A percentile compares a stretch with the other conserved stretches of the same genome.
These are phyloP conservation scores for Kuraishia piskuri DNA, from an alignment of 805 yeast genomes.

Conservation along the genomic window DNA sequence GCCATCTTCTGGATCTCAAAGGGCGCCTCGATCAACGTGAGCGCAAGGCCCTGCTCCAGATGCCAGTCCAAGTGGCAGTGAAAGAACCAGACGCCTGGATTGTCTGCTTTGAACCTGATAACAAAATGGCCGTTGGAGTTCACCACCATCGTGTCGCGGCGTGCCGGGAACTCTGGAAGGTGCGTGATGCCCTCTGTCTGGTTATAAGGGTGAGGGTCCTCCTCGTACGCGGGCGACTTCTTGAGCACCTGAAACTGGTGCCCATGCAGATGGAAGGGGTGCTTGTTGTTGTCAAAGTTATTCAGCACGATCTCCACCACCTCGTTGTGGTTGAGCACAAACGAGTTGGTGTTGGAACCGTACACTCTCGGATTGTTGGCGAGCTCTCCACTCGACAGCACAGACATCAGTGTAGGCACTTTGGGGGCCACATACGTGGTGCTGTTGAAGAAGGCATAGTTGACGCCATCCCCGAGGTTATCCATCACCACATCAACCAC, in stretches of 20 bases:
- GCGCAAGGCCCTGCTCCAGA: slow-evolving; percentile 86
- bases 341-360: slow-evolving; percentile 62
- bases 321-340: slow-evolving; percentile 50
- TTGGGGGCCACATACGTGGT: slow-evolving; percentile 57
- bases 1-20: slow-evolving; percentile 27
- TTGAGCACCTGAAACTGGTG: slow-evolving; percentile 58
- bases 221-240: slow-evolving; percentile 42
- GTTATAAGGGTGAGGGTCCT: slow-evolving; percentile 47
- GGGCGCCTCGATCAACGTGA: slow-evolving; percentile 68
- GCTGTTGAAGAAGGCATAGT: slow-evolving; percentile 70
- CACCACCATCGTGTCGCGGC: slow-evolving; percentile 66
- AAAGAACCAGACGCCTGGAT: slow-evolving; percentile 98
- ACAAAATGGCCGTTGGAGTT: slow-evolving; percentile 63
- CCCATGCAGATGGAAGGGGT: slow-evolving; percentile 76
- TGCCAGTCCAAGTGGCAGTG: slow-evolving; percentile 99
- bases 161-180: slow-evolving; percentile 50
- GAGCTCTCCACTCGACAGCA: slow-evolving; percentile 47
- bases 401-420: slow-evolving; percentile 63
- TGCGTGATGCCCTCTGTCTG: slow-evolving; percentile 18
- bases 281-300: slow-evolving; percentile 73
- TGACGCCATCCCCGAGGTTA: slow-evolving; percentile 64
- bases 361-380: slow-evolving; percentile 56
- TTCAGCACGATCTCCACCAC: slow-evolving; percentile 70
- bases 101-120: slow-evolving; percentile 67
- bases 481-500: slow-evolving; percentile 55